These are phyloP conservation scores for Lactarius psammicola DNA, from an alignment of 768 basidiomycete species.

Conservation along the genomic window DNA sequence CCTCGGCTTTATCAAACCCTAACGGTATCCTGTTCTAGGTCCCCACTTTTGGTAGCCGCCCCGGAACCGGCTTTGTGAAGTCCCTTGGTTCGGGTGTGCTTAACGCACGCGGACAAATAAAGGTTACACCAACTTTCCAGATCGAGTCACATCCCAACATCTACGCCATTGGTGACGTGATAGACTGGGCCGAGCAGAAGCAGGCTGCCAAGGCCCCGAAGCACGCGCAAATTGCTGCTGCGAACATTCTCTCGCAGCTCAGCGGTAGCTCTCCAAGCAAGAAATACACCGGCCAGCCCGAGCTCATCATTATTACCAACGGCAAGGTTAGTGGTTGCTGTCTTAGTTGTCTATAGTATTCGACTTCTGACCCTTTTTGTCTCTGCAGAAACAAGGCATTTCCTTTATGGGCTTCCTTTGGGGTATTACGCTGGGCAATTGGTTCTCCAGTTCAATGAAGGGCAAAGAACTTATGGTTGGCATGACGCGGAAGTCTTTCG, in stretches of 20 bases:
- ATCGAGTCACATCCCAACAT: slow-evolving; percentile 49
- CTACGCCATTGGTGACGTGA: slow-evolving; percentile 65
- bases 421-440: slow-evolving; percentile 26
- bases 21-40: slow-evolving; percentile 29
- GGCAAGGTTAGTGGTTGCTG: slow-evolving; percentile 23
- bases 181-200: slow-evolving; percentile 64
- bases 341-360: background rate
- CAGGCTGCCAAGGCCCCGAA: slow-evolving; percentile 46
- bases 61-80: slow-evolving; percentile 52
- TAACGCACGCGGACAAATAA: slow-evolving; percentile 44
- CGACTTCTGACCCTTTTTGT: background rate
- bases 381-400: slow-evolving; percentile 14
- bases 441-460: slow-evolving; percentile 26
- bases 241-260: slow-evolving; percentile 50
- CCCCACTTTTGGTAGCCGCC: slow-evolving; percentile 37
- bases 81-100: slow-evolving; percentile 44
- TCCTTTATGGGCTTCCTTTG: slow-evolving; percentile 22
- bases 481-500: slow-evolving; percentile 22
- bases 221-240: slow-evolving; percentile 46
- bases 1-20: background rate
- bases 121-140: slow-evolving; percentile 58
- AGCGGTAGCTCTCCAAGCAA: slow-evolving; percentile 38
- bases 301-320: slow-evolving; percentile 44
- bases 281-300: slow-evolving; percentile 49
- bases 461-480: slow-evolving; percentile 22